Evolutionary conservation across 768 basidiomycete species (phyloP), one percentile per base, ranked within the genome.

Genomic region (Gloeopeniophorella convolvens): DNA sequence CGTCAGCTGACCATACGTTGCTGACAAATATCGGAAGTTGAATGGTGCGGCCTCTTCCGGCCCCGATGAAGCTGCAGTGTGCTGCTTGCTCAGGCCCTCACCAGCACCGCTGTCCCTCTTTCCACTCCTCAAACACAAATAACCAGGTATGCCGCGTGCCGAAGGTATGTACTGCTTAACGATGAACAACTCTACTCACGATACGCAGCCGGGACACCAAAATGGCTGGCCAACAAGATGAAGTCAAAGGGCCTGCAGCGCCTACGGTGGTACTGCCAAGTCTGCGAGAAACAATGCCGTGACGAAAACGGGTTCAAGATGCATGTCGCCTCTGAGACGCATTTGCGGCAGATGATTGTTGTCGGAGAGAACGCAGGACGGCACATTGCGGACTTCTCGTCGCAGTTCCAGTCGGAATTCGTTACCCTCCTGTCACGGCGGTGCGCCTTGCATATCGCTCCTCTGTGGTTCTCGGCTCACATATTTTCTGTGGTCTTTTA

Each of bases 221-320:
- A 92, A 68, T 86, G 78, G 68, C 70, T 94, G 54, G 91, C 90
- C 18, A 98, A 98, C 68, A 87, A 90, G 68, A 94, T 95, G 87
- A 97, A 97, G 72, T 86, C 92, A 50, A 97, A 97, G 64, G 95
- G 93, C 60, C 74, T 95, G 42, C 95, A 96, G 68, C 82, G 92
- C 62, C 79, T 98, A 56, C 79, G 94, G 55, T 98, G 94, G 95
- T 99, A 89, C 70, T 98, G 95, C 63, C 95, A 99, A 75, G 90
- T 98, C 58, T 98, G 96, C 79, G 72, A 97, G 76, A 99, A 99
- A 66, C 95, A 98, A 68, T 98, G 95, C 67, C 76, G 94, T 65
- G 89, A 98, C 68, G 96, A 98, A 72, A 99, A 99, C 68, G 96
- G 94, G 15, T 99, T 98, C 80, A 96, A 96, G 69, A 94, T 91